Base-by-base conservation (phyloP, 331 rosid genomes). In the Cydonia oblonga region DNA sequence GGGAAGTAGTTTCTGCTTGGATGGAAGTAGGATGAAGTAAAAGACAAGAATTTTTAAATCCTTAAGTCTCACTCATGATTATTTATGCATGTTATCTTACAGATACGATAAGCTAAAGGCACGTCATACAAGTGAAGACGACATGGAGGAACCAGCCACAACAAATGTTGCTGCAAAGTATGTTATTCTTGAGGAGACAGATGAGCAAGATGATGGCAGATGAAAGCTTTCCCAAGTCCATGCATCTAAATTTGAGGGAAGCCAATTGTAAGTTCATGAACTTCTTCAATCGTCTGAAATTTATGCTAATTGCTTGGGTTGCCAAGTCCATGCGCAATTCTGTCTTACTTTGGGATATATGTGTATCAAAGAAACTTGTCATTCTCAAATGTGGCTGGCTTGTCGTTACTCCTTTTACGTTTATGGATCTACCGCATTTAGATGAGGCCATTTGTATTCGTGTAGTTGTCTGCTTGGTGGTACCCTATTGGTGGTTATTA, bases 121-220 rank as follows among this genome's bases (percentile, higher is more conserved):
- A 69, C 82, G 84, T 71, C 82, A 82, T 29, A 59, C 75, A 56
- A 79, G 80, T 64, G 91, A 68, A 68, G 87, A 78, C 66, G 82
- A 68, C 56, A 72, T 23, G 49, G 79, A 76, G 63, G 84, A 76
- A 16, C 67, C 82, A 23, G 79, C 28, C 66, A 12, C 84, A 49
- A 64, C 44, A 74, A 85, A 85, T 80, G 76, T 72, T 40, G 86
- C 81, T 24, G 79, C 92, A 65, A 93, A 85, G 76, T 93, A 93
- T 85, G 93, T 91, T 79, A 89, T 95, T 76, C 91, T 95, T 44
- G 97, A 91, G 86, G 97, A 89, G 82, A 69, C 53, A 78, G 96
- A 88, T 19, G 96, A 85, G 82, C 86, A 84, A 80, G 87, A 91
- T 64, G 88, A 82, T 65, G 73, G 54, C 26, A 79, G 59, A 65